Evolutionary conservation across 768 basidiomycete species (phyloP).

Genomic region (Roridomyces roridus): DNA sequence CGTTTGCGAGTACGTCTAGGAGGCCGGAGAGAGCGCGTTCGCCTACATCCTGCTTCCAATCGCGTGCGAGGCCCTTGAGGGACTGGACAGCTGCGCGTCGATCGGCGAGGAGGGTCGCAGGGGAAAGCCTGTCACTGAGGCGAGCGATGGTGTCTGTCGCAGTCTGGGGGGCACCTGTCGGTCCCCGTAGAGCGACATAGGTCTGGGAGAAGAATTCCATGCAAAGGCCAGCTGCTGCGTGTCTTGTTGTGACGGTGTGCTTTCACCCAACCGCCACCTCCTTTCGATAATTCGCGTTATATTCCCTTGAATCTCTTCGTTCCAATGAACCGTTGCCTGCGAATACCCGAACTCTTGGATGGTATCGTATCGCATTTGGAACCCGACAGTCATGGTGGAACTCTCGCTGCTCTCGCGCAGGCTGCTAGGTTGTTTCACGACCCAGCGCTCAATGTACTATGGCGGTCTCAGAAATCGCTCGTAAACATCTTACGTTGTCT

Average conservation of each 20-base stretch:
- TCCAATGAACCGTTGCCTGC: not conserved
- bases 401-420: too few relatives aligned
- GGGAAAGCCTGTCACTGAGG: conserved; percentile 88
- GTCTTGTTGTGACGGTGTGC: too few relatives aligned
- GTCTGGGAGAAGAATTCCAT: conserved; percentile 91
- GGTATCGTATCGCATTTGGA: not conserved
- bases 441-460: too few relatives aligned
- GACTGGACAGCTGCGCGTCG: conserved; percentile 92
- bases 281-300: too few relatives aligned
- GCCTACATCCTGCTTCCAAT: conserved; percentile 91
- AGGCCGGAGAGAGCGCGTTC: conserved; percentile 78
- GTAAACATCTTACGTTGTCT: too few relatives aligned
- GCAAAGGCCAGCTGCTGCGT: not conserved
- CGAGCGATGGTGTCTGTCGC: conserved; percentile 85
- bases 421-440: too few relatives aligned
- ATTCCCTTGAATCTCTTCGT: too few relatives aligned
- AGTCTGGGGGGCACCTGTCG: conserved; percentile 83
- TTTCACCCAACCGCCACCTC: too few relatives aligned
- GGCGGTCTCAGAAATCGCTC: too few relatives aligned
- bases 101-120: conserved; percentile 89
- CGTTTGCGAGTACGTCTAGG: conserved; percentile 81
- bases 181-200: conserved; percentile 84
- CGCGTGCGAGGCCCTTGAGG: conserved; percentile 90
- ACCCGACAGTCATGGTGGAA: not conserved
- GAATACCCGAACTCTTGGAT: not conserved